These are phyloP conservation scores for Coniella lustricola DNA, from an alignment of 2,329 filamentous ascomycete genomes.

Conservation along the genomic window DNA sequence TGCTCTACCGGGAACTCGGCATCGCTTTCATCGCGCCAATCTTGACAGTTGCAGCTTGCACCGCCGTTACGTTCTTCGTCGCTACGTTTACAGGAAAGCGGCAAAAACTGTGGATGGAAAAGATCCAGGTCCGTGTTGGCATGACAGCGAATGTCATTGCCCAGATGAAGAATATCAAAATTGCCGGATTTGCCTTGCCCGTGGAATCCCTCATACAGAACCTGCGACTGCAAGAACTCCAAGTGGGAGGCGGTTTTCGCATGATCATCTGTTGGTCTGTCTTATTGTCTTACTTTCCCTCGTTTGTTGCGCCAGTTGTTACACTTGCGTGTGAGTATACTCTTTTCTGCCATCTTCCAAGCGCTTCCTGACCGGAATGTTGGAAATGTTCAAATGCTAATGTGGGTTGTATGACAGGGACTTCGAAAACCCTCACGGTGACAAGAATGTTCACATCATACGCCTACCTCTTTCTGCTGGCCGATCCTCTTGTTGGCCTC, in stretches of 20 bases:
- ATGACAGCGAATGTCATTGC: conserved; percentile 21
- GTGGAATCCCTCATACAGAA: conserved; percentile 21
- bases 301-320: conserved; percentile 29
- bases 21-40: conserved; percentile 27
- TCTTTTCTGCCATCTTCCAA: not conserved
- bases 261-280: conserved; percentile 15
- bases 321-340: conserved; percentile 21
- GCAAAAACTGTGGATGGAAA: conserved; percentile 26
- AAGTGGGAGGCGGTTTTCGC: conserved; percentile 19
- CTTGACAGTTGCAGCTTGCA: conserved; percentile 13
- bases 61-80: conserved; percentile 14
- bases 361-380: too few species aligned
- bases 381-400: not conserved
- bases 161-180: conserved; percentile 23
- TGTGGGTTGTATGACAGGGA: not conserved
- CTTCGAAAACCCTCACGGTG: conserved; percentile 2
- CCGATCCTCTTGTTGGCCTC: conserved; percentile 24
- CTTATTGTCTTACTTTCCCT: conserved; percentile 24
- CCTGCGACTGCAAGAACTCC: conserved; percentile 21
- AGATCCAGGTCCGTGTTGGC: conserved; percentile 24
- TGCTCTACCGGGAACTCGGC: conserved; percentile 27
- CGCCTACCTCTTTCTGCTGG: conserved; percentile 29
- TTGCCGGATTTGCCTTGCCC: conserved; percentile 25
- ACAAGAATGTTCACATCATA: conserved; percentile 26
- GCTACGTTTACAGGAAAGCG: conserved; percentile 19